phyloP scores from a whole-genome alignment of 2,329 filamentous ascomycete genomes.

The Colletotrichum spaethianum region DNA sequence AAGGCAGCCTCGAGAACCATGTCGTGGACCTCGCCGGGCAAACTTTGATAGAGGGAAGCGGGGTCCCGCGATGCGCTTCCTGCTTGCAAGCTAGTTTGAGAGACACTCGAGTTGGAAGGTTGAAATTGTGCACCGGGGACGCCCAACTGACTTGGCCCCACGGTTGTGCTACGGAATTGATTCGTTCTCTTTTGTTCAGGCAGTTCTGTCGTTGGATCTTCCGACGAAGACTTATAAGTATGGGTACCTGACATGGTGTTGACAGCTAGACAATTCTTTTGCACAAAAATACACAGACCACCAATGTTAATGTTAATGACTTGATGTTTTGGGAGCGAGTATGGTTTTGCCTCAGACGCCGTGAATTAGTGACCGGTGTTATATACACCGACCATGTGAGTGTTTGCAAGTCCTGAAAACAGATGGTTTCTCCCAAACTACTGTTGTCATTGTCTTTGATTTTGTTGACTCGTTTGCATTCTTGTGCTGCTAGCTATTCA shows the following conservation, averaged over 20 bases:
- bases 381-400: neutral
- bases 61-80: neutral
- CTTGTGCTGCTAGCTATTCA: neutral
- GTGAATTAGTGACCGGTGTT: neutral
- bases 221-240: neutral
- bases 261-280: too few relatives aligned
- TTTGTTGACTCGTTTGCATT: neutral
- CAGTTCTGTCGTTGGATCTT: neutral
- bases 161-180: neutral
- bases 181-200: neutral
- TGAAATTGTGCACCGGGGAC: too few relatives aligned
- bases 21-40: neutral
- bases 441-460: neutral
- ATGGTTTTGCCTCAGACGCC: rapidly evolving
- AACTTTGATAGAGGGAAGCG: neutral
- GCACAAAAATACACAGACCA: too few relatives aligned
- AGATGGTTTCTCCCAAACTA: neutral
- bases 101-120: too few relatives aligned
- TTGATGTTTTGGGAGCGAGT: neutral
- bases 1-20: neutral
- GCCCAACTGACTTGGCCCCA: too few relatives aligned
- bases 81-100: neutral
- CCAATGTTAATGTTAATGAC: rapidly evolving
- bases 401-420: neutral
- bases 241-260: neutral